Base-by-base conservation (phyloP, 805 yeast genomes). In the Metschnikowia gruessii region DNA sequence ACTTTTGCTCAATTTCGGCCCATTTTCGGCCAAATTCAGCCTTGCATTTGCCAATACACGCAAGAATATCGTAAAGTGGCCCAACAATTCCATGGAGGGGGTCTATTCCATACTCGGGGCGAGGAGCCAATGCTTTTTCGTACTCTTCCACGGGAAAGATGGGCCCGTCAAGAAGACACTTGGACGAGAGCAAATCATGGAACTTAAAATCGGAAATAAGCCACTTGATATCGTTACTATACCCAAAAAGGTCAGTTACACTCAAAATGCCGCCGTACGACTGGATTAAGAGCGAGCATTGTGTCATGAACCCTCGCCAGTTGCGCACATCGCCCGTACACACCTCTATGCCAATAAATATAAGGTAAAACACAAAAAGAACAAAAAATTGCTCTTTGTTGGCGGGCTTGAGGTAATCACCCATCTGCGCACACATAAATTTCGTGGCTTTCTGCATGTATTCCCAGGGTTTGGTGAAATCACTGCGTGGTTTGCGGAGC, bases 381-480 rank as follows among this genome's bases (percentile, higher is more conserved):
- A 36, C 46, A 22, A 51, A 52, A 21, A 55, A 47, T 18, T 57
- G 54, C 15, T 47, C 44, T 24, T 50, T 53, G 44, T 39, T 44
- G 9, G 16, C 26, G 4, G 57, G 55, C 40, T 38, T 24, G 34
- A 56, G 45, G 24, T 42, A 49, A 21, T 48, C 43, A 22, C 57
- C 57, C 32, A 56, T 35, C 37, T 52, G 51, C 24, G 37, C 43
- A 32, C 52, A 56, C 54, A 56, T 53, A 18, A 50, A 37, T 42
- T 48, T 46, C 40, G 55, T 52, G 3, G 61, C 58, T 30, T 48
- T 49, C 37, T 55, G 57, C 60, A 57, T 54, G 46, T 57, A 57
- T 42, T 31, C 37, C 56, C 55, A 50, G n/a, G 59, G 58, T 31
- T 43, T 37, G 24, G 54, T 19, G 49, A 53, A 54, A 40, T 55